Percentiles rank a stretch among this genome's conserved stretches.
These are phyloP conservation scores for Plasmodium yoelii DNA, from an alignment of 169 alveolate species.

Conservation along the genomic window DNA sequence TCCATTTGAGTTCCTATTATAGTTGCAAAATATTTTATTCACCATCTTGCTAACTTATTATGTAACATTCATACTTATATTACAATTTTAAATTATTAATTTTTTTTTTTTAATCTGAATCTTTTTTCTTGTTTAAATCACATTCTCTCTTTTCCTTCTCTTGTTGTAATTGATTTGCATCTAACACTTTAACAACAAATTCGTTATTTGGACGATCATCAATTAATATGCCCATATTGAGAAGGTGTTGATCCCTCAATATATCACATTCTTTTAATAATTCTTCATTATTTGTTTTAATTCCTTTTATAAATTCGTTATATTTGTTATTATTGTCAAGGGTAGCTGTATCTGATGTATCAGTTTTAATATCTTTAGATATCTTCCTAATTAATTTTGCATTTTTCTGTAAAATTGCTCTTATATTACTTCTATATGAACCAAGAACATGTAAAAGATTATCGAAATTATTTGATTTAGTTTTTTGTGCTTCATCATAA, in stretches of 20 bases:
- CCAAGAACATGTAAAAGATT: slow-evolving; percentile 75
- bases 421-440: slow-evolving; percentile 78
- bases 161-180: slow-evolving; percentile 86
- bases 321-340: slow-evolving; percentile 79
- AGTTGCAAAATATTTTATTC: too few species aligned
- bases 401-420: slow-evolving; percentile 63
- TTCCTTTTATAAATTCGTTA: slow-evolving; percentile 37
- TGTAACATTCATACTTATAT: too few species aligned
- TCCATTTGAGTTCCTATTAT: too few species aligned
- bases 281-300: slow-evolving; percentile 76
- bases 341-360: slow-evolving; percentile 78
- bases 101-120: slow-evolving; percentile 74
- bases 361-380: slow-evolving; percentile 77
- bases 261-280: slow-evolving; percentile 91
- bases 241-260: slow-evolving; percentile 93
- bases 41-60: too few species aligned
- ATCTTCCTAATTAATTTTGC: slow-evolving; percentile 80
- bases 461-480: slow-evolving; percentile 53
- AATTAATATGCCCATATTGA: slow-evolving; percentile 91
- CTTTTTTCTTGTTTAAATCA: slow-evolving; percentile 84
- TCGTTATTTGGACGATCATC: slow-evolving; percentile 94
- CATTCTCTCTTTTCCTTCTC: slow-evolving; percentile 80
- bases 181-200: slow-evolving; percentile 88
- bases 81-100: too few species aligned
- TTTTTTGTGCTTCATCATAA: slow-evolving; percentile 74